Conservation (phyloP, 805 yeast species). For the Kodamaea leandrae region DNA sequence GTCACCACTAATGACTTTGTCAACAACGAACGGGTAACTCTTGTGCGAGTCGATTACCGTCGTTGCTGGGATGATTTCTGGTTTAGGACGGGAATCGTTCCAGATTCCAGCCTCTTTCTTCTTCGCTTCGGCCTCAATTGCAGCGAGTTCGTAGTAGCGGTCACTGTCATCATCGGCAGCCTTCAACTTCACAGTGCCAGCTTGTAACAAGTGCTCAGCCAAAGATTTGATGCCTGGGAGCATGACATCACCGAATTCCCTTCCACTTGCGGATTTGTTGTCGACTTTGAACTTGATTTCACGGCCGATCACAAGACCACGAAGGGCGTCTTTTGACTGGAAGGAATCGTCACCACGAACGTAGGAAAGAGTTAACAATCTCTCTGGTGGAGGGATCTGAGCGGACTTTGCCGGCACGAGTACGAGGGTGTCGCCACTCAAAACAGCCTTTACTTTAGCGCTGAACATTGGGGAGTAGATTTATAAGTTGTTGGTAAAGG, state of each 20-base stretch:
- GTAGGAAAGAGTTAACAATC: slow-evolving; percentile 61
- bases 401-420: slow-evolving; percentile 47
- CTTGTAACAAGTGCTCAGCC: slow-evolving; percentile 50
- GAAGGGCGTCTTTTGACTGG: slow-evolving; percentile 59
- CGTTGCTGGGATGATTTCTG: slow-evolving; percentile 27
- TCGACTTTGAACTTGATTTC: slow-evolving; percentile 56
- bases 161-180: slow-evolving; percentile 43
- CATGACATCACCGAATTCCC: slow-evolving; percentile 71
- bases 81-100: slow-evolving; percentile 22
- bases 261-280: slow-evolving; percentile 50
- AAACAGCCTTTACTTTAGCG: slow-evolving; percentile 68
- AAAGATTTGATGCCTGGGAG: slow-evolving; percentile 63
- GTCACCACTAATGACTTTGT: slow-evolving; percentile 77
- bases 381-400: slow-evolving; percentile 50
- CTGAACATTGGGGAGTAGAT: slow-evolving; percentile 16
- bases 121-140: slow-evolving; percentile 50
- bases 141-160: slow-evolving; percentile 39
- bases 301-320: slow-evolving; percentile 64
- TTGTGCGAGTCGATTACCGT: slow-evolving; percentile 32
- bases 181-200: slow-evolving; percentile 63
- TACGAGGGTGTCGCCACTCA: slow-evolving; percentile 69
- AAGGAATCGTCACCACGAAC: slow-evolving; percentile 60
- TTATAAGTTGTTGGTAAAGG: not conserved
- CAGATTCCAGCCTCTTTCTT: slow-evolving; percentile 56
- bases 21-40: slow-evolving; percentile 56